Conservation (phyloP, 768 basidiomycete genomes). For the Mycena haematopus region DNA sequence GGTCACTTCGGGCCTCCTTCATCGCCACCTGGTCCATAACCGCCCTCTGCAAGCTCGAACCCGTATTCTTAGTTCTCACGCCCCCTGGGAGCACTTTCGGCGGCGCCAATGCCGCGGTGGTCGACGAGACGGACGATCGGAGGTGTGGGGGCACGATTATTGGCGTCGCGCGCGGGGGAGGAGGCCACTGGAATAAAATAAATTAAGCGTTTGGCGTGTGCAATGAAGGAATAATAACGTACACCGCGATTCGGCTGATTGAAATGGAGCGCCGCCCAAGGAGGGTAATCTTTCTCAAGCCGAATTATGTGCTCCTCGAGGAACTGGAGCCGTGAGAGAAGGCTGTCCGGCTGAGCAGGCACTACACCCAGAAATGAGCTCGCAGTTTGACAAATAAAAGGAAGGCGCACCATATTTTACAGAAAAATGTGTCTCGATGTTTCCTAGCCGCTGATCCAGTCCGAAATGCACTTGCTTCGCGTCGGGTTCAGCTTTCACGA, state of each 20-base stretch:
- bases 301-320: conserved; percentile 80
- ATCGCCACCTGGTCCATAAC: conserved; percentile 80
- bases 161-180: conserved; percentile 78
- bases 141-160: conserved; percentile 79
- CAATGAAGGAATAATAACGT: conserved; percentile 39
- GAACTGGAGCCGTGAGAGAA: conserved; percentile 69
- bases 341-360: conserved; percentile 69
- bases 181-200: conserved; percentile 68
- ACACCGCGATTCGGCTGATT: conserved; percentile 85
- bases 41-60: conserved; percentile 73
- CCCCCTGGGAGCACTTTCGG: conserved; percentile 20
- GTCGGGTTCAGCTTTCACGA: conserved; percentile 9
- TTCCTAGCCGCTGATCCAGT: conserved; percentile 65
- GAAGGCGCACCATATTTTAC: conserved; percentile 69
- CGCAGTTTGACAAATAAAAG: background rate
- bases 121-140: conserved; percentile 32
- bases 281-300: conserved; percentile 83
- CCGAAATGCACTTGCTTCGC: conserved; percentile 53
- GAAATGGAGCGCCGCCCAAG: conserved; percentile 90
- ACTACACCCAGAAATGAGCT: conserved; percentile 48
- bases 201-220: background rate
- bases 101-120: conserved; percentile 25
- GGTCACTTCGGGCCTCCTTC: conserved; percentile 69
- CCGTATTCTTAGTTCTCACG: conserved; percentile 47
- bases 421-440: conserved; percentile 75